Conservation (phyloP, 352 stramenopile species). For the Globisporangium splendens region DNA sequence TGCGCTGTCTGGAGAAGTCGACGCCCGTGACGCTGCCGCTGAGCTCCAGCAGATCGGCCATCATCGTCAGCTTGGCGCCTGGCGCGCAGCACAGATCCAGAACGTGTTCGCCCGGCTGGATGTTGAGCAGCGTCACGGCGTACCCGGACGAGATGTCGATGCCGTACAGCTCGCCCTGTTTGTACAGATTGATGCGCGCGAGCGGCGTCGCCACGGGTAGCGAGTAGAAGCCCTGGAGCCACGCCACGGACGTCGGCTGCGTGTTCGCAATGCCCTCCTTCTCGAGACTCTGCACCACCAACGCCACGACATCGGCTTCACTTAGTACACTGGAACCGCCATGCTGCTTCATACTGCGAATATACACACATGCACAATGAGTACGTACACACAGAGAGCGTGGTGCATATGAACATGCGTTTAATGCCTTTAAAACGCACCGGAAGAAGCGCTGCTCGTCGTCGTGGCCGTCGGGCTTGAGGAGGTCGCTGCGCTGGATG, state of each 20-base stretch:
- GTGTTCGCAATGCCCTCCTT: slow-evolving; percentile 1
- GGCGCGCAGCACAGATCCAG: slow-evolving; percentile 94
- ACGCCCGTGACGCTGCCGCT: slow-evolving; percentile 72
- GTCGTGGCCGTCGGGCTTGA: slow-evolving; percentile 6
- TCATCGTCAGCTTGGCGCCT: slow-evolving; percentile 90
- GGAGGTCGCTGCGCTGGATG: slow-evolving; percentile 40
- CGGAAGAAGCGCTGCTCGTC: slow-evolving; percentile 56
- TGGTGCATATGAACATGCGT: too few species aligned
- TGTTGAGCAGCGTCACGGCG: slow-evolving; percentile 54
- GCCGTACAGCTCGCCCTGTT: slow-evolving; percentile 59
- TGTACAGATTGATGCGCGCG: slow-evolving; percentile 42
- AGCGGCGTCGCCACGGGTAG: slow-evolving; percentile 46
- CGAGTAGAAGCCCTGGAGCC: slow-evolving; percentile 66
- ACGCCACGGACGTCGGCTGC: slow-evolving; percentile 25
- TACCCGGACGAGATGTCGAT: slow-evolving; percentile 83
- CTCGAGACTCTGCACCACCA: slow-evolving; percentile 9
- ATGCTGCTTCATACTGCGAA: slow-evolving; percentile 10
- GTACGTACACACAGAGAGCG: not conserved
- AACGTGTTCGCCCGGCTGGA: slow-evolving; percentile 76
- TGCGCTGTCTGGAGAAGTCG: slow-evolving; percentile 83
- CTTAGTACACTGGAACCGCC: not conserved
- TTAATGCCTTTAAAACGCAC: slow-evolving; percentile 20
- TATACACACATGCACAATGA: not conserved
- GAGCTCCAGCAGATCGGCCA: slow-evolving; percentile 77
- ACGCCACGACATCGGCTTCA: slow-evolving; percentile 9